These are phyloP conservation scores for Geotrichum fermentans DNA, from an alignment of 1,139 yeast species.

Conservation along the genomic window DNA sequence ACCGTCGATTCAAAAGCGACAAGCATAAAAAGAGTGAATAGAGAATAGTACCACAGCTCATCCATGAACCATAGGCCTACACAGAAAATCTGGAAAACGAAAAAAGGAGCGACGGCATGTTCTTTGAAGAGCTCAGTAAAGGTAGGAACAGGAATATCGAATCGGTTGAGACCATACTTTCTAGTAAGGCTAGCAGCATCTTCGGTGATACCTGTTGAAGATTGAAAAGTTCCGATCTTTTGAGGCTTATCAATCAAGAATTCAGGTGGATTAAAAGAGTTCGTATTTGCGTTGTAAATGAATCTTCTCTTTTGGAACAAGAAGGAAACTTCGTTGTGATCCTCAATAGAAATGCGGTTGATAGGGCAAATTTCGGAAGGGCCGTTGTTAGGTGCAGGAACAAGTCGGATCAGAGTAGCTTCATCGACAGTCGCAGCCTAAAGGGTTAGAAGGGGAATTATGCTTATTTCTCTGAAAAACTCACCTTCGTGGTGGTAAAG, in stretches of 20 bases:
- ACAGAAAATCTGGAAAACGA: conserved; percentile 92
- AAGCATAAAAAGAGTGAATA: conserved; percentile 87
- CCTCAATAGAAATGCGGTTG: conserved; percentile 53
- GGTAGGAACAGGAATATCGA: conserved; percentile 93
- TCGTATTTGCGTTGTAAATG: conserved; percentile 53
- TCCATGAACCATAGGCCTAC: conserved; percentile 96
- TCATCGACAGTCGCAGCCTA: conserved; percentile 47
- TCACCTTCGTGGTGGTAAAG: conserved; percentile 58
- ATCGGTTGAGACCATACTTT: conserved; percentile 75
- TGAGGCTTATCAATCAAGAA: conserved; percentile 60
- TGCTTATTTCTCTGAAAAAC: not conserved
- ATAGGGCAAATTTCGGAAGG: conserved; percentile 73
- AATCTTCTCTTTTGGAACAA: conserved; percentile 90
- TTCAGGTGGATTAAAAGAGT: conserved; percentile 72
- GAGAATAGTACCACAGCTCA: conserved; percentile 93
- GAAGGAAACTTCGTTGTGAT: conserved; percentile 63
- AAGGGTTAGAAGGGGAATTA: conserved; percentile 3
- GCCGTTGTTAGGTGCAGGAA: conserved; percentile 84
- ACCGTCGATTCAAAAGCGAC: conserved; percentile 91
- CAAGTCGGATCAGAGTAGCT: conserved; percentile 68
- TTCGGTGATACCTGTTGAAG: conserved; percentile 52
- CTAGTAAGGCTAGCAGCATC: conserved; percentile 53
- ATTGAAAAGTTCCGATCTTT: conserved; percentile 55
- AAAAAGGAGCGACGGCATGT: conserved; percentile 97
- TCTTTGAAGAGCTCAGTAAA: conserved; percentile 87